phyloP scores from a whole-genome alignment of 2,329 filamentous ascomycete species.

The Falciphora oryzae region DNA sequence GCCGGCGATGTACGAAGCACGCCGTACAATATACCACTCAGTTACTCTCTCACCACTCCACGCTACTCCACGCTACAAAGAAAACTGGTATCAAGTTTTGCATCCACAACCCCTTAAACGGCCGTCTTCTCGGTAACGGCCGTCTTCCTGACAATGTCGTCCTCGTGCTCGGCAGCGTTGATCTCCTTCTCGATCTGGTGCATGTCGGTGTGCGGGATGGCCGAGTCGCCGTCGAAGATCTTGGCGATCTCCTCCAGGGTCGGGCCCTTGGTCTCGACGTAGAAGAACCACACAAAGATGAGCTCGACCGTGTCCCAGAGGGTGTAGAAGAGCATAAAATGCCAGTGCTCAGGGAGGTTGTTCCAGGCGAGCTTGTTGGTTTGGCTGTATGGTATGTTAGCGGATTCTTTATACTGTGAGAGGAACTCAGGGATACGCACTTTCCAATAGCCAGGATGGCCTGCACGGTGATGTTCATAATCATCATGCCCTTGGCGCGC shows the following conservation, averaged over 20 bases:
- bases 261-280: constrained; percentile 64
- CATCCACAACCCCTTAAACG: no score
- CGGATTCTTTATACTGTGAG: neutral
- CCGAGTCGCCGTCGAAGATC: constrained; percentile 63
- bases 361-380: constrained; percentile 61
- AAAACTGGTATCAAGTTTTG: no score
- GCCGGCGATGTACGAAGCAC: no score
- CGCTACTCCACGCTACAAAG: no score
- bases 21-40: no score
- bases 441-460: constrained; percentile 16
- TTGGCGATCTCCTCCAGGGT: constrained; percentile 65
- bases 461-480: constrained; percentile 17
- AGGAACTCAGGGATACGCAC: constrained; percentile 13
- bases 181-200: constrained; percentile 51
- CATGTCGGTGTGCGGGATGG: constrained; percentile 49
- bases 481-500: constrained; percentile 42
- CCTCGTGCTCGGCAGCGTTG: constrained; percentile 27
- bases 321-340: constrained; percentile 62
- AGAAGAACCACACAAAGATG: constrained; percentile 59
- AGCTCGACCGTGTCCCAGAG: constrained; percentile 57
- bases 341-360: constrained; percentile 53
- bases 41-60: no score
- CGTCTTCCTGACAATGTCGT: constrained; percentile 22
- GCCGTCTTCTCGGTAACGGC: no score
- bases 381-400: constrained; percentile 33